These are phyloP conservation scores for Boletus smithii DNA, from an alignment of 1,284 basidiomycete species.

Conservation along the genomic window DNA sequence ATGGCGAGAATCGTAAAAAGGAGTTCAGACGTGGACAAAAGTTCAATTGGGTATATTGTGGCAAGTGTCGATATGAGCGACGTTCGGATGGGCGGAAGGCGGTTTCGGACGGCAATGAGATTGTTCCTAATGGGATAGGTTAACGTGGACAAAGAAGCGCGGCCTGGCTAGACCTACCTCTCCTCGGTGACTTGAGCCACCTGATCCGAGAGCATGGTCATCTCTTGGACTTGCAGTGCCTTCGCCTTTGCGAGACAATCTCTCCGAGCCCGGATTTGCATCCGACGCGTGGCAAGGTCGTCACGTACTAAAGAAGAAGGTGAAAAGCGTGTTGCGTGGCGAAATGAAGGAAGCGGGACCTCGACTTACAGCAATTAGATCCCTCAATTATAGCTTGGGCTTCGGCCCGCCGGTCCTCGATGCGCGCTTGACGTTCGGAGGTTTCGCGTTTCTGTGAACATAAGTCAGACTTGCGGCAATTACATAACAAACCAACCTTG, in stretches of 20 bases:
- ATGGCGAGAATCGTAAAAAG: conserved; percentile 82
- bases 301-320: conserved; percentile 39
- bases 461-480: conserved; percentile 22
- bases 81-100: conserved; percentile 57
- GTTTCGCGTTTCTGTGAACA: conserved; percentile 55
- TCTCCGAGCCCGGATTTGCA: conserved; percentile 47
- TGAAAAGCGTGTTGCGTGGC: conserved; percentile 13
- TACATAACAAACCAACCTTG: conserved; percentile 20
- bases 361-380: conserved; percentile 46
- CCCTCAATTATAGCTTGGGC: conserved; percentile 39
- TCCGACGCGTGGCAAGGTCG: conserved; percentile 38
- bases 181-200: conserved; percentile 31
- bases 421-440: conserved; percentile 54
- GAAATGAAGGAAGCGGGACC: conserved; percentile 17
- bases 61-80: conserved; percentile 74
- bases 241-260: conserved; percentile 47
- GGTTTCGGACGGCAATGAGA: conserved; percentile 44
- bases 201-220: conserved; percentile 33
- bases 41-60: conserved; percentile 84
- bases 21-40: conserved; percentile 75
- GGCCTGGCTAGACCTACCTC: conserved; percentile 17
- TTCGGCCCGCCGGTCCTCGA: conserved; percentile 46
- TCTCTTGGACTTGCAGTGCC: conserved; percentile 40
- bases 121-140: conserved; percentile 38
- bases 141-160: conserved; percentile 7